A percentile compares a stretch with the other conserved stretches of the same genome.
phyloP scores from a whole-genome alignment of 2,329 filamentous ascomycete species.

The Fusarium sp. region DNA sequence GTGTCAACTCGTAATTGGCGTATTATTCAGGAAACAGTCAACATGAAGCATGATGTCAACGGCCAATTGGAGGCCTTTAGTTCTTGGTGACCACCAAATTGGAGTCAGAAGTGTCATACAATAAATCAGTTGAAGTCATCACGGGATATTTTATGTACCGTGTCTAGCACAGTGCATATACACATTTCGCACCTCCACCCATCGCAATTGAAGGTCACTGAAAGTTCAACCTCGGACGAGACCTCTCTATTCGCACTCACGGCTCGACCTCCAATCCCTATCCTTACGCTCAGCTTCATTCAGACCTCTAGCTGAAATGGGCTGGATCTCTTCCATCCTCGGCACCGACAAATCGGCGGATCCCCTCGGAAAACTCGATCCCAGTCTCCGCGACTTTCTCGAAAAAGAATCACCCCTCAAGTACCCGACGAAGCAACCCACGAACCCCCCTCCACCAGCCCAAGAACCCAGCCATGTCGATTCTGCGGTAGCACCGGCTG shows the following conservation, averaged over 20 bases:
- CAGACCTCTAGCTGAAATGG: constrained; percentile 52
- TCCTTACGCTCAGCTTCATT: background rate
- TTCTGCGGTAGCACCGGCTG: constrained; percentile 31
- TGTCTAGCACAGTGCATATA: constrained; percentile 32
- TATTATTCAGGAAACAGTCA: background rate
- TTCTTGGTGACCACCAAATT: background rate
- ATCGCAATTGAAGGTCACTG: constrained; percentile 31
- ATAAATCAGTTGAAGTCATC: background rate
- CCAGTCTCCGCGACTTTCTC: constrained; percentile 83
- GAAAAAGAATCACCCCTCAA: constrained; percentile 81
- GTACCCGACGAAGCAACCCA: constrained; percentile 55
- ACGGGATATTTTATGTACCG: constrained; percentile 16
- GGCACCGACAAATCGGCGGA: constrained; percentile 58
- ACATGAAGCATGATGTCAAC: background rate
- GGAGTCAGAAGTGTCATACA: background rate
- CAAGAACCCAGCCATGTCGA: constrained; percentile 14
- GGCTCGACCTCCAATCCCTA: background rate
- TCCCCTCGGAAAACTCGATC: constrained; percentile 78
- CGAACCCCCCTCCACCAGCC: constrained; percentile 15
- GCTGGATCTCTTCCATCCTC: constrained; percentile 65
- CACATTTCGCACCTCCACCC: constrained; percentile 29
- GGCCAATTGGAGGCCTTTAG: background rate
- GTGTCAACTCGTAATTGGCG: background rate
- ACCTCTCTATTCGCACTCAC: constrained; percentile 12
- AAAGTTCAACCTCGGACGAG: constrained; percentile 18